Percentiles rank a stretch among this genome's conserved stretches.
phyloP scores from a whole-genome alignment of 345 rosid genomes.

The Punica granatum region DNA sequence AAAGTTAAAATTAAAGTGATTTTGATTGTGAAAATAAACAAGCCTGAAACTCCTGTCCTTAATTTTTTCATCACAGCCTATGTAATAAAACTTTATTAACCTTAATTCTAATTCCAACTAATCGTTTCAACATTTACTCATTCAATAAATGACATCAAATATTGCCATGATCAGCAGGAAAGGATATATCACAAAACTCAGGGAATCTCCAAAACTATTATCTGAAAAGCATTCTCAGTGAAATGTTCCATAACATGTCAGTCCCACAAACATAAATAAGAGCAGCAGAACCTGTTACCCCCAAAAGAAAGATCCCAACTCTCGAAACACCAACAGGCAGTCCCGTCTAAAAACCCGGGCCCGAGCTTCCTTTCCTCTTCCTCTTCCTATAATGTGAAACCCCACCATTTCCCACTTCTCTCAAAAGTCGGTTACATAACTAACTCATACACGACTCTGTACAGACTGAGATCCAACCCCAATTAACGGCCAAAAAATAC shows the following conservation, averaged over 20 bases:
- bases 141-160: too few relatives aligned
- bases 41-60: too few relatives aligned
- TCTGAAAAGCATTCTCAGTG: neutral
- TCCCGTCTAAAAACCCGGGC: conserved; percentile 1
- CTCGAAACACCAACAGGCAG: neutral
- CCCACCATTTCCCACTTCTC: neutral
- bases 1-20: too few relatives aligned
- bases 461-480: neutral
- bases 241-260: neutral
- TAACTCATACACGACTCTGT: neutral
- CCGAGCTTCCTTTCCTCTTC: neutral
- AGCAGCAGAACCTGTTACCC: neutral
- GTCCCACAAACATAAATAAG: neutral
- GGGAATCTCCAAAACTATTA: neutral
- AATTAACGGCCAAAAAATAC: neutral
- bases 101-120: too few relatives aligned
- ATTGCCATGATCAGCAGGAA: too few relatives aligned
- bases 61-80: too few relatives aligned
- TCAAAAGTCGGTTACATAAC: neutral
- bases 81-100: too few relatives aligned
- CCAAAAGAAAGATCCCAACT: neutral
- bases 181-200: too few relatives aligned
- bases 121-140: too few relatives aligned
- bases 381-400: neutral
- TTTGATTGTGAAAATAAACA: too few relatives aligned